These are phyloP conservation scores for Linnemannia elongata DNA, from an alignment of 192 early-diverging fungal species.

Conservation along the genomic window DNA sequence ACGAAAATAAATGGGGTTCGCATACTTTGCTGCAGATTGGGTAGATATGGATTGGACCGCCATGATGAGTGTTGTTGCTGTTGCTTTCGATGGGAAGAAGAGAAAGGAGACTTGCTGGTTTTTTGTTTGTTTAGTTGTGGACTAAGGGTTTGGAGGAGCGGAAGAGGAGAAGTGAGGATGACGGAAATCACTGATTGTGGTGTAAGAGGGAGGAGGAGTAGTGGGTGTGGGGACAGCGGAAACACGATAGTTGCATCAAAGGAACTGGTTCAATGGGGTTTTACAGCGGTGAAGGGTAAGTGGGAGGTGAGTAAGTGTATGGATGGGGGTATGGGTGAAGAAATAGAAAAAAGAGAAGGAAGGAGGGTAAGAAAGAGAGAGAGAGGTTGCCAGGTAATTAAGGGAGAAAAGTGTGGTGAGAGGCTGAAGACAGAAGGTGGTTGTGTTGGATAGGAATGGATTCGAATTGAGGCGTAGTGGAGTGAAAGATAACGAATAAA, in stretches of 20 bases:
- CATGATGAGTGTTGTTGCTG: neutral
- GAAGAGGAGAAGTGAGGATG: neutral
- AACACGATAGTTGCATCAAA: conserved; percentile 52
- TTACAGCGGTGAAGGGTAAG: neutral
- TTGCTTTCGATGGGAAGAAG: neutral
- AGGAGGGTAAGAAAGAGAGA: neutral
- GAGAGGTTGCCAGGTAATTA: neutral
- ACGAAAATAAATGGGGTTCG: neutral
- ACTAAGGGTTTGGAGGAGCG: neutral
- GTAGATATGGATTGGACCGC: conserved; percentile 3
- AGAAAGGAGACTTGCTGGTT: neutral
- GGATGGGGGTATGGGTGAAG: neutral
- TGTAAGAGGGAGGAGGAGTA: conserved; percentile 48
- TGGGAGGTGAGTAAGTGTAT: neutral
- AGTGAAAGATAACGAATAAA: neutral
- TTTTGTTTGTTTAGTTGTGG: conserved; percentile 2
- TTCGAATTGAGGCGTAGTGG: neutral
- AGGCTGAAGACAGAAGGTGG: neutral
- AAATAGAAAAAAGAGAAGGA: neutral
- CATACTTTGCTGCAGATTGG: conserved; percentile 6
- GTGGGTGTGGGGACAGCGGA: conserved; percentile 15
- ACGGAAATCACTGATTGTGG: conserved; percentile 45
- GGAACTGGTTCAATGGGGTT: conserved; percentile 7
- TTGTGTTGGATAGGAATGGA: conserved; percentile 1
- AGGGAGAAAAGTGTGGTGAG: no score